These are phyloP conservation scores for Panicum virgatum DNA, from an alignment of 202 grass and related monocot genomes.

Conservation along the genomic window DNA sequence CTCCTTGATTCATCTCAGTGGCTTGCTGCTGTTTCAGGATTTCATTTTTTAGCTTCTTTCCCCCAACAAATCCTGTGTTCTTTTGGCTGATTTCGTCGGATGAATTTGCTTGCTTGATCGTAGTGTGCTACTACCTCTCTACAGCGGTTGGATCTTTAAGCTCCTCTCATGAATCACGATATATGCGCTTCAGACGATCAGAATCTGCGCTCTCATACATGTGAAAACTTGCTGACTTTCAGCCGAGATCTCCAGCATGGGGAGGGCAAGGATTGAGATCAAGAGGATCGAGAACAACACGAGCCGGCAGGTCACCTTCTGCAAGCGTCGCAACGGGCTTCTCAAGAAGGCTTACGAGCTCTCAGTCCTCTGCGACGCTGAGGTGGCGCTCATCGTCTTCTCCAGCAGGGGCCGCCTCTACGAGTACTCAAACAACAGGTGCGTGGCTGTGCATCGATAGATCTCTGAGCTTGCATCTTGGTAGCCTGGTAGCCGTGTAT, in stretches of 20 bases:
- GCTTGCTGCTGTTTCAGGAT: neutral
- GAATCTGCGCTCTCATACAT: neutral
- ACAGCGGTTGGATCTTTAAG: conserved; percentile 6
- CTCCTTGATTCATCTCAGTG: neutral
- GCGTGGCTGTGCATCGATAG: neutral
- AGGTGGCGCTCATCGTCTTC: conserved; percentile 71
- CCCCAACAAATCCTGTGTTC: neutral
- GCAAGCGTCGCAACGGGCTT: conserved; percentile 62
- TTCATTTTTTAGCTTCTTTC: neutral
- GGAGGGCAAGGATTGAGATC: conserved; percentile 64
- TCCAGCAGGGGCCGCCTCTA: conserved; percentile 63
- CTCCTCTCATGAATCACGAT: neutral
- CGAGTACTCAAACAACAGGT: conserved; percentile 64
- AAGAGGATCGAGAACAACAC: conserved; percentile 69
- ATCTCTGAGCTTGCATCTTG: neutral
- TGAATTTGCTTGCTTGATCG: neutral
- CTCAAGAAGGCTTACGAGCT: conserved; percentile 68
- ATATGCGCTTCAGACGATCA: neutral
- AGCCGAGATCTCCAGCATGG: conserved; percentile 35
- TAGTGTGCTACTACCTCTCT: neutral
- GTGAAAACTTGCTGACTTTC: neutral
- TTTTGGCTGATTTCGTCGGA: neutral
- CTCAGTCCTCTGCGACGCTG: conserved; percentile 54
- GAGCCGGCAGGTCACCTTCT: conserved; percentile 64
- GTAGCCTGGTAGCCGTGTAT: neutral